phyloP scores from a whole-genome alignment of 2,329 filamentous ascomycete genomes.

The Helminthosporium solani region DNA sequence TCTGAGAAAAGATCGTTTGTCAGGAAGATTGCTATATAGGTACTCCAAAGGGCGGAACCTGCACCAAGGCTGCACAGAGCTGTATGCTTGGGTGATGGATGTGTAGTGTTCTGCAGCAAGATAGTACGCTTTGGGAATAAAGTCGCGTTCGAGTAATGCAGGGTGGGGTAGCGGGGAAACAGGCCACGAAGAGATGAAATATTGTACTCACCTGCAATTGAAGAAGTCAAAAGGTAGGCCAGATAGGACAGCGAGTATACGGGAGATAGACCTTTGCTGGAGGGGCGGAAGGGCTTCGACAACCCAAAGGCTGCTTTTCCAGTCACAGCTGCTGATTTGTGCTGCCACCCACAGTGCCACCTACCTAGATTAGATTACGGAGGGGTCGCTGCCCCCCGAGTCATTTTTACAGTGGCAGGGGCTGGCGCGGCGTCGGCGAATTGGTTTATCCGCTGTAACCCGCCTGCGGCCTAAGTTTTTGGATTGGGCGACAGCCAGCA shows the following conservation, averaged over 20 bases:
- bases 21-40: too few relatives aligned
- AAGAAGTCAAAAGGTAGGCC: constrained; percentile 18
- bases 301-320: constrained; percentile 1
- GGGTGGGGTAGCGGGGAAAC: constrained; percentile 39
- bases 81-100: too few relatives aligned
- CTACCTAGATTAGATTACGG: too few relatives aligned
- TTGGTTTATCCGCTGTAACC: constrained; percentile 21
- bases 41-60: too few relatives aligned
- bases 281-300: constrained; percentile 2
- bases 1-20: neutral
- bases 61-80: too few relatives aligned
- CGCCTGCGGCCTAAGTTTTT: constrained; percentile 14
- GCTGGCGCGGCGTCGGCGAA: constrained; percentile 16
- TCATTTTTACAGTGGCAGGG: constrained; percentile 23
- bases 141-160: constrained; percentile 15
- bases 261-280: neutral
- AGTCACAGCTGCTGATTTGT: too few relatives aligned
- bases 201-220: constrained; percentile 23
- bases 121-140: constrained; percentile 10
- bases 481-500: constrained; percentile 30
- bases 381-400: constrained; percentile 17
- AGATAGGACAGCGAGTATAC: neutral
- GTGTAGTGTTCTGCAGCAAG: too few relatives aligned
- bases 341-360: too few relatives aligned
- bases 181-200: constrained; percentile 5